A percentile compares a stretch with the other conserved stretches of the same genome.
These are phyloP conservation scores for Blechomonas ayalai DNA, from an alignment of 208 protist genomes.

Conservation along the genomic window DNA sequence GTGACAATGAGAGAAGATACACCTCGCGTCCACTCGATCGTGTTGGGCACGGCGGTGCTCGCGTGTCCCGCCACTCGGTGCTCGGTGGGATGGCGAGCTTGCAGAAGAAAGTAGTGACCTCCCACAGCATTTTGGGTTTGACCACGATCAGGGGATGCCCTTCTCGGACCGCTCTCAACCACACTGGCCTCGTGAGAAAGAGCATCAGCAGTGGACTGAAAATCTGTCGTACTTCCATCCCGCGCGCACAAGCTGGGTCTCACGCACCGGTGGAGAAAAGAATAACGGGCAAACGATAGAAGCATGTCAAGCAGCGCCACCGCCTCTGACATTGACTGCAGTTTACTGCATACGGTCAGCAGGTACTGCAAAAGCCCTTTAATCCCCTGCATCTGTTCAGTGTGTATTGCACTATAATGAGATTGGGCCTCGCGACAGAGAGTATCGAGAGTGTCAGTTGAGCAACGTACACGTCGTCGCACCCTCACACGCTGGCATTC, in stretches of 20 bases:
- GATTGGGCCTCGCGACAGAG: slow-evolving; percentile 52
- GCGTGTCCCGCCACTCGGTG: too few species aligned
- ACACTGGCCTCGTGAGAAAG: too few species aligned
- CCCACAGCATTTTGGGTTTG: too few species aligned
- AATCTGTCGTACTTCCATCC: too few species aligned
- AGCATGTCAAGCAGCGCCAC: slow-evolving; percentile 89
- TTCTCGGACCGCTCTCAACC: too few species aligned
- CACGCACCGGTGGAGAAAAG: slow-evolving; percentile 28
- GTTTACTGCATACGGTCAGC: slow-evolving; percentile 36
- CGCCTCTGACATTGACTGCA: slow-evolving; percentile 81
- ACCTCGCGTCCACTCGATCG: slow-evolving; percentile 15
- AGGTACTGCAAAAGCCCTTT: slow-evolving; percentile 52
- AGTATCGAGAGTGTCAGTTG: slow-evolving; percentile 62
- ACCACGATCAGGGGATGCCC: too few species aligned
- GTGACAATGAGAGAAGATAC: slow-evolving; percentile 72
- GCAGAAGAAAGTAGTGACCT: too few species aligned
- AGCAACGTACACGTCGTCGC: slow-evolving; percentile 77
- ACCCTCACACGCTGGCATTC: too few species aligned
- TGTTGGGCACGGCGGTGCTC: slow-evolving; percentile 1
- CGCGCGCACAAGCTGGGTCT: slow-evolving; percentile 20
- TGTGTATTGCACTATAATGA: slow-evolving; percentile 55
- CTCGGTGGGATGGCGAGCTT: too few species aligned
- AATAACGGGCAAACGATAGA: slow-evolving; percentile 54
- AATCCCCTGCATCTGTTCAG: slow-evolving; percentile 39
- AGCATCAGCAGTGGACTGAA: too few species aligned